Base-by-base conservation (phyloP, 2,329 filamentous ascomycete genomes). In the Simplicillium sp. region DNA sequence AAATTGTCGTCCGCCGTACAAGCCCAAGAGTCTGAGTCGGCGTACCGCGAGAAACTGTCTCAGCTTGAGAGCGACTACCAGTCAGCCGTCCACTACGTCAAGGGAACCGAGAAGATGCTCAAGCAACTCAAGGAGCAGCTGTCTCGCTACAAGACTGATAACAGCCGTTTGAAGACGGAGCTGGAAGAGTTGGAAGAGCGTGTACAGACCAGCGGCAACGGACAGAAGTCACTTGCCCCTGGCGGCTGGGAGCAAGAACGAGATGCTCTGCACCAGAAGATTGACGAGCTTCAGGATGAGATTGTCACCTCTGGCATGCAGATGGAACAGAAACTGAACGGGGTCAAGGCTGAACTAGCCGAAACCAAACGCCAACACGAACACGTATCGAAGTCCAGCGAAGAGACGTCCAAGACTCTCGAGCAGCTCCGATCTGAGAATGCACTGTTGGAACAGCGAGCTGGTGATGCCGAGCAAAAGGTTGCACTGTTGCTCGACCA, bases 81-180 rank as follows among this genome's bases (percentile, higher is more conserved):
- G 61, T 95, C 92, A 34, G 90, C 92, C 13, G 89, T 97, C 38
- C 92, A 96, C 62, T 98, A 98, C 56, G 87, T 98, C 50, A 94
- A 95, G 63, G 92, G 92, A 44, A 97, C 92, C 2, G 92, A 98
- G 64, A 97, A 96, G 74, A 96, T 98, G 88, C 77, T 98, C 37
- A 89, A 92, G 63, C 90, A 94, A 61, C 90, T 98, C 73, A 97
- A 97, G 68, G 88, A 96, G 54, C 92, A 98, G 64, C 72, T 98
- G n/a, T 74, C 84, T 41, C 86, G 88, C 43, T 92, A 94, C 65
- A 97, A 97, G 72, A 66, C 79, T 11, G 84, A 92, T 46, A 96
- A 96, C 54, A 68, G 73, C 14, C 84, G 84, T 45, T 70, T 98
- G 33, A 89, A 92, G 60, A 75, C 80, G 36, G 87, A 96, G 54